Base-by-base conservation (phyloP, 2,329 filamentous ascomycete genomes). In the Aspergillus tanneri region DNA sequence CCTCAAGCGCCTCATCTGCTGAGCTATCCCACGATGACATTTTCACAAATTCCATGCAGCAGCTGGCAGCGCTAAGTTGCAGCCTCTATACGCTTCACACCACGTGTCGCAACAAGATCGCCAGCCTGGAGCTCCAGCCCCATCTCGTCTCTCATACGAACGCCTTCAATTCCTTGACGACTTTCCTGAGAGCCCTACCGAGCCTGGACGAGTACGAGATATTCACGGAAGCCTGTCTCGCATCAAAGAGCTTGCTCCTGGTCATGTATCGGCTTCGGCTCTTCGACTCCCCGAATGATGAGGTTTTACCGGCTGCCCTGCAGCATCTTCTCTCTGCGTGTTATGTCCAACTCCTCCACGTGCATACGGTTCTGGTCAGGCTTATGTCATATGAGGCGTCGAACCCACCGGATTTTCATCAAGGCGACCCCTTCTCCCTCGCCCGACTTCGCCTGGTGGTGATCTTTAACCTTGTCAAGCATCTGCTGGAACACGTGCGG, bases 11-110 rank as follows among this genome's bases (percentile, higher is more conserved):
- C 36, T 39, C 36, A 39, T 39, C 36, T 39, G 36, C 36, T 25
- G 36, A 39, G 36, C 36, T 39, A 39, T 39, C 36, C 36, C 36
- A 39, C 36, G 36, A 39, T 39, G 36, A 39, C 36, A 39, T 39
- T 39, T 39, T 39, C 36, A 39, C 36, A 39, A 24, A 39, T 39
- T 39, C 36, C 10, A 39, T 39, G 36, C 36, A 39, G 36, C 36
- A 39, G 36, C 36, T 39, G 22, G 36, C 36, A 39, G 36, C 22
- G 36, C 36, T 39, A 39, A 39, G 36, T 39, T 39, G 36, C 36
- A 39, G 36, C 36, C 36, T 39, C 36, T 39, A 39, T 39, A 39
- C 36, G 36, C 36, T 39, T 39, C 36, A 39, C 36, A 39, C 36
- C 36, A 39, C 36, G 36, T 39, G 36, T 25, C 36, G 36, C 36